Conservation (phyloP, 345 rosid species). For the Ricinus communis region DNA sequence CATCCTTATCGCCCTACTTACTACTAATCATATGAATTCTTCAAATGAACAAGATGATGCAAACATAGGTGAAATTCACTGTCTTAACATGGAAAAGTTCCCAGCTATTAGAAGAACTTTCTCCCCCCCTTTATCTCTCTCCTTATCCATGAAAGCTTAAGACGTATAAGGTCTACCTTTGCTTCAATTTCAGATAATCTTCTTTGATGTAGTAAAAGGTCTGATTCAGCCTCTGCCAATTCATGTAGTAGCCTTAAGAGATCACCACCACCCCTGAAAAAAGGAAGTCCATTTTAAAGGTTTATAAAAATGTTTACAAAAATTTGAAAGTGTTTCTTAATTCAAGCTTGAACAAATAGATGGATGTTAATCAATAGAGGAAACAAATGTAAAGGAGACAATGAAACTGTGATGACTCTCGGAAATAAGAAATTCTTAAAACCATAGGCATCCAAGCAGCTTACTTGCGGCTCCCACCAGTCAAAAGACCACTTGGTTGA, state of each 20-base stretch:
- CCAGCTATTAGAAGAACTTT: not conserved
- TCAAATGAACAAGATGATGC: not conserved
- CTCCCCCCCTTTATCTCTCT: not conserved
- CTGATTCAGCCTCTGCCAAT: conserved; percentile 74
- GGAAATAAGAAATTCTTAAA: conserved; percentile 12
- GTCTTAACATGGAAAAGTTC: not conserved
- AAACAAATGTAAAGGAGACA: not conserved
- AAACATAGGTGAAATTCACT: not conserved
- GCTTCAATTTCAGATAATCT: conserved; percentile 71
- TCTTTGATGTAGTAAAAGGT: conserved; percentile 63
- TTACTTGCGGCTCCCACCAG: conserved; percentile 97
- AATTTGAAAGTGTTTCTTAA: conserved; percentile 7
- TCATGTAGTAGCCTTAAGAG: conserved; percentile 78
- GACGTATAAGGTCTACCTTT: conserved; percentile 46
- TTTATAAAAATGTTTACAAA: not conserved
- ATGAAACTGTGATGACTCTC: not conserved
- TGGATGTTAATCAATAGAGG: not conserved
- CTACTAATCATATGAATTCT: not conserved
- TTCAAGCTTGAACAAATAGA: not conserved
- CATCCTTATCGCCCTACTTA: not conserved
- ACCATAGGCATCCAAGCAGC: conserved; percentile 1
- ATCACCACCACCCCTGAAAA: conserved; percentile 80
- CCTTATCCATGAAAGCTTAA: not conserved
- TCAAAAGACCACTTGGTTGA: conserved; percentile 94
- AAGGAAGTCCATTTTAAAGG: conserved; percentile 13